phyloP scores from a whole-genome alignment of 441 rosid genomes.

The Omphalea diandra region DNA sequence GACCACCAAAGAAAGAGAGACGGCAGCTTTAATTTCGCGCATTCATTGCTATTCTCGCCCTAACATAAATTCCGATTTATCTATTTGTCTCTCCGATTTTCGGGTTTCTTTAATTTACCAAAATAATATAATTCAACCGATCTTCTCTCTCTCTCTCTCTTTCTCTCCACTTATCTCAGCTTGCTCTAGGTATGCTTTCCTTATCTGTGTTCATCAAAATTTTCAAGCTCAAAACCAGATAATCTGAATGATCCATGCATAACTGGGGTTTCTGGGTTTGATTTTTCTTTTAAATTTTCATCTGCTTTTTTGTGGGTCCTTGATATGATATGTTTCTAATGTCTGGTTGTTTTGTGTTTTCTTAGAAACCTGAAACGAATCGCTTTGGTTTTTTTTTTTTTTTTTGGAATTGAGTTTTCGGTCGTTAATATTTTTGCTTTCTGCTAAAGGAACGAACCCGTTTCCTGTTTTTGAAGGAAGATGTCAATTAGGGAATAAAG shows the following conservation, averaged over 20 bases:
- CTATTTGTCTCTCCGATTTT: not conserved
- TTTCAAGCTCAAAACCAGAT: not conserved
- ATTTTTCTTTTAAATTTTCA: conserved; percentile 11
- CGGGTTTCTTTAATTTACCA: not conserved
- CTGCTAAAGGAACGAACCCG: conserved; percentile 21
- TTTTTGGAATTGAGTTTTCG: conserved; percentile 1
- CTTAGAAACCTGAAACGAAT: not conserved
- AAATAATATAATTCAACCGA: not conserved
- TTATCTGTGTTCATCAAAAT: not conserved
- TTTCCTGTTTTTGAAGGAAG: conserved; percentile 12
- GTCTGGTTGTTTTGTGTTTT: not conserved
- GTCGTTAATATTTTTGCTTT: conserved; percentile 17
- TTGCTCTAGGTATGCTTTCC: conserved; percentile 25
- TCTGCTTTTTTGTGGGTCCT: not conserved
- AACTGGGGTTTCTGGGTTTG: conserved; percentile 21
- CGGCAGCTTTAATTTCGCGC: conserved; percentile 31
- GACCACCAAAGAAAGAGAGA: conserved; percentile 16
- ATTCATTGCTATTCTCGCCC: conserved; percentile 36
- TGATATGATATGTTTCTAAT: not conserved
- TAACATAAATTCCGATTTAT: conserved; percentile 17
- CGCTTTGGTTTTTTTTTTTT: not conserved
- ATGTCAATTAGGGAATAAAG: not conserved
- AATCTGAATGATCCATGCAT: conserved; percentile 22
- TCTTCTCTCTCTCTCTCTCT: conserved; percentile 9
- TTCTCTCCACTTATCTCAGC: conserved; percentile 14